A percentile compares a stretch with the other conserved stretches of the same genome.
Conservation (phyloP, 306 rosid genomes). For the Cicer judaicum region DNA sequence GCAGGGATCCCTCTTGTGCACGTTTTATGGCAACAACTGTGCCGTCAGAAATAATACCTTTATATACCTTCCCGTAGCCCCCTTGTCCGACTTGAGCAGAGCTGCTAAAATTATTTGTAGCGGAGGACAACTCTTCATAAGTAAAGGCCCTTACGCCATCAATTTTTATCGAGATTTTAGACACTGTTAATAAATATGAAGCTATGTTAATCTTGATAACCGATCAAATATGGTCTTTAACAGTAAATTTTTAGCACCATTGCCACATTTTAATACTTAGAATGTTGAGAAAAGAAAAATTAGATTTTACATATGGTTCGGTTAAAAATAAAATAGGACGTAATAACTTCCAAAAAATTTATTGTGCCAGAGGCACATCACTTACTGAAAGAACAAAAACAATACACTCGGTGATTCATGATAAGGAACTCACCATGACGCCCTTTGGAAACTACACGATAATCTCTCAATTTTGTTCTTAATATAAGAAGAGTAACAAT, state of each 20-base stretch:
- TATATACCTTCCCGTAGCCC: constrained; percentile 87
- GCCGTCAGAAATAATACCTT: constrained; percentile 67
- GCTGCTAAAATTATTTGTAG: constrained; percentile 68
- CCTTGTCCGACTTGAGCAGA: constrained; percentile 78
- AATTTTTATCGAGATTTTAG: constrained; percentile 62
- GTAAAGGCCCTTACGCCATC: constrained; percentile 72
- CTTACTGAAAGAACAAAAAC: constrained; percentile 32
- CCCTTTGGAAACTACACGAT: constrained; percentile 54
- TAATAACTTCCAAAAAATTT: constrained; percentile 7
- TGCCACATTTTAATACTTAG: background rate
- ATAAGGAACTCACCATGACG: constrained; percentile 72
- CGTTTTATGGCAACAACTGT: constrained; percentile 81
- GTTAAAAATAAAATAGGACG: background rate
- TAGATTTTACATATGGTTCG: constrained; percentile 18
- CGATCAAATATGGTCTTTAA: constrained; percentile 7
- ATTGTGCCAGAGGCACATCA: background rate
- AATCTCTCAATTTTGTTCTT: constrained; percentile 51
- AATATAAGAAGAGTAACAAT: constrained; percentile 66
- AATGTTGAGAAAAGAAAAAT: constrained; percentile 10
- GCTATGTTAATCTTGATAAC: constrained; percentile 32
- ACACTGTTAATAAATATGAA: constrained; percentile 55
- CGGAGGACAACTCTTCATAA: constrained; percentile 64
- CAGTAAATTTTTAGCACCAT: constrained; percentile 24
- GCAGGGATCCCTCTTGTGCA: constrained; percentile 80
- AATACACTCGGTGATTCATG: constrained; percentile 37